Evolutionary conservation across 2,329 filamentous ascomycete species (phyloP), one percentile per base, ranked within the genome.

Genomic region (Aspergillus clavatus): DNA sequence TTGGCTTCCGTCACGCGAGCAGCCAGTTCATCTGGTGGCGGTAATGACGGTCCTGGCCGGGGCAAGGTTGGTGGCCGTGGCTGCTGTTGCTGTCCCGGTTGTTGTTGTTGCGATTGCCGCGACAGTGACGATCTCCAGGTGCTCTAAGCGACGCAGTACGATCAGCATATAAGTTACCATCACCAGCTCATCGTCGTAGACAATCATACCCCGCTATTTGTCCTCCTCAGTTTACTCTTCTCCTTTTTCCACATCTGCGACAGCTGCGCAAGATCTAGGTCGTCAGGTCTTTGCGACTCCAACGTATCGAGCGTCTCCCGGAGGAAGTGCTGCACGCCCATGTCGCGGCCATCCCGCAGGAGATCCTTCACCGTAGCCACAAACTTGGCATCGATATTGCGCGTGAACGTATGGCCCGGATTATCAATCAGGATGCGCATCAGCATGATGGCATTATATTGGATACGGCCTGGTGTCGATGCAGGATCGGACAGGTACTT

Each of bases 361-460:
- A 95, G 69, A 33, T 87, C 79, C 69, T 90, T 91, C 12, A 87
- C 71, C 0, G 82, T 82, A 33, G 84, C 78, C 42, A 87, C 81
- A 61, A 96, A 97, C 59, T 88, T 88, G 61, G 83, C 78, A 67
- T 96, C 90, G 33, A 97, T 69, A 65, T 95, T 90, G 55, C 86
- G 80, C n/a, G 91, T 95, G 61, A 98, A 98, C 1, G 83, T 89
- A 42, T 79, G 78, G 23, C 91, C 91, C 0, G 93, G 93, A 65
- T 98, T 96, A 67, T 97, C 90, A 56, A 83, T 78, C 54, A 98
- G 74, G 60, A 98, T 98, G 50, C 91, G 85, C 56, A 94, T 77
- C 45, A 98, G 79, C 93, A 97, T 97, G 60, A 97, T 83, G 52
- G 89, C 86, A 71, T 97, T 96, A 77, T 96, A 97, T 68, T 97